These are phyloP conservation scores for Botrytis tulipae DNA, from an alignment of 2,329 filamentous ascomycete genomes.

Conservation along the genomic window DNA sequence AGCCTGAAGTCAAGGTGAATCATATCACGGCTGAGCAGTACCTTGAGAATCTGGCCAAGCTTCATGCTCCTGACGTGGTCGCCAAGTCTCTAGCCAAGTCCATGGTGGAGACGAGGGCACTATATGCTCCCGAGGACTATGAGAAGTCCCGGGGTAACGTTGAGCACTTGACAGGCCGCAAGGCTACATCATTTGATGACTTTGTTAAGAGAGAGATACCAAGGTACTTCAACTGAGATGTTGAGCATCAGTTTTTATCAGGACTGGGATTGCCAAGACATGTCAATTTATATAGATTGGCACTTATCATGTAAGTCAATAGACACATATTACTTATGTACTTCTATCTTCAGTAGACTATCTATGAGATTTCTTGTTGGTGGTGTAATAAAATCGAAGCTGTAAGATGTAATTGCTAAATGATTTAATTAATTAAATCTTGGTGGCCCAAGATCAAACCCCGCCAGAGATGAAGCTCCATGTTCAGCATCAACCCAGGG, in stretches of 20 bases:
- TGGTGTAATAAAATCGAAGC: constrained; percentile 6
- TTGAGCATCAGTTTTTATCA: constrained; percentile 10
- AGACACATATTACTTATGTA: constrained; percentile 7
- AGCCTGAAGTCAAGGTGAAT: constrained; percentile 8
- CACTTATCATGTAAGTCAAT: constrained; percentile 4
- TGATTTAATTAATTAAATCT: constrained; percentile 8
- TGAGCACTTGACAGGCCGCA: constrained; percentile 5
- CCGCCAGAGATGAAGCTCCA: constrained; percentile 7
- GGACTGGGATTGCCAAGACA: constrained; percentile 4
- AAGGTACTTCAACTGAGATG: constrained; percentile 7
- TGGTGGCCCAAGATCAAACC: constrained; percentile 2
- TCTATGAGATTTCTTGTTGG: constrained; percentile 5
- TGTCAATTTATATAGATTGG: constrained; percentile 7
- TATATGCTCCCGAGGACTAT: constrained; percentile 4
- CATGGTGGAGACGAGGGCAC: constrained; percentile 10
- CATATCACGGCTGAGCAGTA: constrained; percentile 8
- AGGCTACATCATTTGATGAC: constrained; percentile 3
- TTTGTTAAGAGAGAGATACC: constrained; percentile 10
- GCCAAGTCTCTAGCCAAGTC: constrained; percentile 7
- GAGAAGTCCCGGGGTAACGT: constrained; percentile 1
- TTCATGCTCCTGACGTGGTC: constrained; percentile 9
- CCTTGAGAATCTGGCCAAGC: constrained; percentile 6
- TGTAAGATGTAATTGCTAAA: constrained; percentile 2
- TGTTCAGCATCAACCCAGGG: constrained; percentile 8
- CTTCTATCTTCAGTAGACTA: constrained; percentile 7